Percentiles rank a stretch among this genome's conserved stretches.
phyloP scores from a whole-genome alignment of 352 stramenopile species.

The Pythium angustatum region DNA sequence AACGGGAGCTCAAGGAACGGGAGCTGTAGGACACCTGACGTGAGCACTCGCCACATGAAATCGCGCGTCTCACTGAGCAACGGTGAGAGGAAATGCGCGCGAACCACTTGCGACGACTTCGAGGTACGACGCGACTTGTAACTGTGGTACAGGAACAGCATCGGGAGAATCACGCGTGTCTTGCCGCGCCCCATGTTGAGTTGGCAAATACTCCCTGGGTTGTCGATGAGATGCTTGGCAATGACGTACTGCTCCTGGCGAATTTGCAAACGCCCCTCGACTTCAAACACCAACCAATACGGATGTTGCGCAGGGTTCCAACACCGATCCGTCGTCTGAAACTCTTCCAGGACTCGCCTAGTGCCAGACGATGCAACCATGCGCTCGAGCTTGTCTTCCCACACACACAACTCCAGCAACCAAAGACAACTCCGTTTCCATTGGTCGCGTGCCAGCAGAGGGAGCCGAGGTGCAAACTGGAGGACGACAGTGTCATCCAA shows the following conservation, averaged over 20 bases:
- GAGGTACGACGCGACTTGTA: conserved; percentile 7
- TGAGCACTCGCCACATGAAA: conserved; percentile 63
- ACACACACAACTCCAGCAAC: conserved; percentile 69
- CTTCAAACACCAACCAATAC: conserved; percentile 86
- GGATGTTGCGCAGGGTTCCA: conserved; percentile 53
- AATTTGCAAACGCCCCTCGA: conserved; percentile 78
- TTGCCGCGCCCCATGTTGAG: conserved; percentile 89
- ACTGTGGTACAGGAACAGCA: conserved; percentile 79
- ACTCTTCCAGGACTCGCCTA: background rate
- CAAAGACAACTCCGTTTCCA: conserved; percentile 30
- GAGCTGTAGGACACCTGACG: conserved; percentile 37
- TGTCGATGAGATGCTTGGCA: conserved; percentile 63
- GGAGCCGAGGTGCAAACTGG: conserved; percentile 14
- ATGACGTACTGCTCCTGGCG: conserved; percentile 76
- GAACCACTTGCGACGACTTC: conserved; percentile 33
- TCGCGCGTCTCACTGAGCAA: conserved; percentile 60
- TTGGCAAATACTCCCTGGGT: conserved; percentile 63
- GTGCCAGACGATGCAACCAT: conserved; percentile 13
- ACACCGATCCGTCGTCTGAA: background rate
- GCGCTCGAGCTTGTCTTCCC: conserved; percentile 68
- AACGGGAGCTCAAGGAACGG: conserved; percentile 64
- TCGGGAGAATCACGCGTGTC: conserved; percentile 82
- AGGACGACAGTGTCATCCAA: conserved; percentile 38
- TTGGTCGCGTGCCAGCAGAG: conserved; percentile 5
- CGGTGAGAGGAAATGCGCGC: conserved; percentile 55